A percentile compares a stretch with the other conserved stretches of the same genome.
Conservation (phyloP, 805 yeast species). For the Ogataea trehaloabstinens region DNA sequence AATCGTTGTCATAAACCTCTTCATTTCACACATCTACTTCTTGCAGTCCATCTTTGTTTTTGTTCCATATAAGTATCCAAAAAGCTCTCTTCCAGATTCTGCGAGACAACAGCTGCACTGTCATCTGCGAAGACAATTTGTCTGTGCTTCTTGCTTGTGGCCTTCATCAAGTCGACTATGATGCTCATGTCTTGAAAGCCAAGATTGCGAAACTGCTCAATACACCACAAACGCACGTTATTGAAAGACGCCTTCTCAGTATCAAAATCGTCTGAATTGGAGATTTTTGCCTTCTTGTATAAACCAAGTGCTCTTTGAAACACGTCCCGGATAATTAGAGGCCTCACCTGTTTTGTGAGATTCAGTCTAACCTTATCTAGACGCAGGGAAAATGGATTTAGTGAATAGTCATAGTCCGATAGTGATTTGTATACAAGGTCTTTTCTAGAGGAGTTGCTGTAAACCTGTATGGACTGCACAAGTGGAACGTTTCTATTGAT, state of each 20-base stretch:
- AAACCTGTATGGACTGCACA: slow-evolving; percentile 22
- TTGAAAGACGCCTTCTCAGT: slow-evolving; percentile 11
- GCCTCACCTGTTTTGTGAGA: slow-evolving; percentile 14
- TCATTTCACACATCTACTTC: too few species aligned
- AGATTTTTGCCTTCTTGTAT: slow-evolving; percentile 13
- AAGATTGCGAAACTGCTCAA: slow-evolving; percentile 12
- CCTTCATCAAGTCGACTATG: slow-evolving; percentile 19
- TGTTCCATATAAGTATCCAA: slow-evolving; percentile 6
- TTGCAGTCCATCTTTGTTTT: slow-evolving; percentile 4
- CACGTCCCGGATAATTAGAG: slow-evolving; percentile 27
- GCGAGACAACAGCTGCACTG: neutral
- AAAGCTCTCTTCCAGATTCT: slow-evolving; percentile 5
- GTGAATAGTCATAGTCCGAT: slow-evolving; percentile 11
- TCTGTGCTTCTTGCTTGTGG: slow-evolving; percentile 15
- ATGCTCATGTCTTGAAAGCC: slow-evolving; percentile 16
- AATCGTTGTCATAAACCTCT: too few species aligned
- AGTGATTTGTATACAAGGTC: slow-evolving; percentile 14
- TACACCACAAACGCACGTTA: slow-evolving; percentile 25
- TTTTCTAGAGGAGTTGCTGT: slow-evolving; percentile 10
- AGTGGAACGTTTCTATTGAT: slow-evolving; percentile 25
- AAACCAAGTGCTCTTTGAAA: slow-evolving; percentile 22
- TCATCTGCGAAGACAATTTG: slow-evolving; percentile 10
- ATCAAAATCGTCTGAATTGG: slow-evolving; percentile 9
- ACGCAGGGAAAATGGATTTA: slow-evolving; percentile 30
- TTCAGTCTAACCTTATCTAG: slow-evolving; percentile 22